phyloP scores from a whole-genome alignment of 371 early-diverging fungal species.

The Entomophthora muscae region DNA sequence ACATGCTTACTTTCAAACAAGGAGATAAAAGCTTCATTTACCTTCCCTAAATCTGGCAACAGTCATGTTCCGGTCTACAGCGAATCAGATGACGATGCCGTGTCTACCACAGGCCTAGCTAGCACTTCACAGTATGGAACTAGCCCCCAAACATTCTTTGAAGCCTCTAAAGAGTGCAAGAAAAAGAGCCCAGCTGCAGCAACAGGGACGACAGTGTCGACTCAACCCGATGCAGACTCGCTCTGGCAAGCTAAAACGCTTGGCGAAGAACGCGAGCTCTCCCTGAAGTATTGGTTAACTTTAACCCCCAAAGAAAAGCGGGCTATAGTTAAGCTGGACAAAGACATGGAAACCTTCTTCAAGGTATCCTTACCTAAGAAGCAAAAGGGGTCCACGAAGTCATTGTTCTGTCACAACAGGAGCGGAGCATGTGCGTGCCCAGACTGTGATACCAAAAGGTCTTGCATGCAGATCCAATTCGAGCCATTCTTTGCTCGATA shows the following conservation, averaged over 20 bases:
- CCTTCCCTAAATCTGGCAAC: neutral
- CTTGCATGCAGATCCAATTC: constrained; percentile 2
- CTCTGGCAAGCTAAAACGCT: neutral
- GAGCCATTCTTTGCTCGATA: neutral
- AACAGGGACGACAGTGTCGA: too few relatives aligned
- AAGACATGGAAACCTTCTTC: neutral
- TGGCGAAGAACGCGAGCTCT: neutral
- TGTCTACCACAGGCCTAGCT: neutral
- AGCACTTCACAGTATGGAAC: neutral
- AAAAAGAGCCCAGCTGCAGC: neutral
- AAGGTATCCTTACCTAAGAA: neutral
- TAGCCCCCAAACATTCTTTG: neutral
- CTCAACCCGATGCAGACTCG: neutral
- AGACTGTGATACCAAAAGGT: constrained; percentile 1
- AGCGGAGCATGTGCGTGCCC: neutral
- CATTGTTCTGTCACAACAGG: neutral
- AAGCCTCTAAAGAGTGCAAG: neutral
- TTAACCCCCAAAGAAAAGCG: neutral
- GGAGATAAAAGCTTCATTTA: neutral
- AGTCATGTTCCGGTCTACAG: neutral
- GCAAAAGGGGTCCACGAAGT: neutral
- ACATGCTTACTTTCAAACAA: too few relatives aligned
- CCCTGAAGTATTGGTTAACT: neutral
- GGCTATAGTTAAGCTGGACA: neutral
- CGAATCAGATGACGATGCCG: neutral